A percentile compares a stretch with the other conserved stretches of the same genome.
Conservation (phyloP, 805 yeast genomes). For the Wilhelminamyces savonicus region DNA sequence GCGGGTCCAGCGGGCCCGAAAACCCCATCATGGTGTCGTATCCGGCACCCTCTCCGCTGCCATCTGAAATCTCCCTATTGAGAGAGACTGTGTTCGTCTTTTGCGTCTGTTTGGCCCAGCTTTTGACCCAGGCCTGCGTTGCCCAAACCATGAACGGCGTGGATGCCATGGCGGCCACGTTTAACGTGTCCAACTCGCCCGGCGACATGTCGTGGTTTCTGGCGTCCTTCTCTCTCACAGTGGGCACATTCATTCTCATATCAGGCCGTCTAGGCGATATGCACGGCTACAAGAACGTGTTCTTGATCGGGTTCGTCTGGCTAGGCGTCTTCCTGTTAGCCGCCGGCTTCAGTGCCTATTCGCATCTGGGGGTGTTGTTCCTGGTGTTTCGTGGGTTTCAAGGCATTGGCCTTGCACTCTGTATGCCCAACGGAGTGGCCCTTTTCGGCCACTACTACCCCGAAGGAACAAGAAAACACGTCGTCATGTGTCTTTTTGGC, state of each 20-base stretch:
- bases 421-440: constrained; percentile 30
- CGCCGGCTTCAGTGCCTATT: constrained; percentile 21
- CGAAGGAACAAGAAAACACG: constrained; percentile 10
- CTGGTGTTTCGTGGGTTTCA: constrained; percentile 26
- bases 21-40: too few species aligned
- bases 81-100: constrained; percentile 19
- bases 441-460: constrained; percentile 27
- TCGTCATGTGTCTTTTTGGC: constrained; percentile 23
- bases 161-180: constrained; percentile 13
- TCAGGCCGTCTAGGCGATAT: constrained; percentile 30
- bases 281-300: constrained; percentile 27
- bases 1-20: too few species aligned
- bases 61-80: constrained; percentile 15
- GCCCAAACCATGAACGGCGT: constrained; percentile 21
- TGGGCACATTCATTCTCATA: constrained; percentile 29
- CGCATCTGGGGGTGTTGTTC: constrained; percentile 17
- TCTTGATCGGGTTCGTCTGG: constrained; percentile 18
- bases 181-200: constrained; percentile 15
- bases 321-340: constrained; percentile 16
- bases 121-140: constrained; percentile 24
- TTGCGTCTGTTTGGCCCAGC: constrained; percentile 19
- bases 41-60: too few species aligned
- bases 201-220: constrained; percentile 32
- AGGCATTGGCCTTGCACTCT: constrained; percentile 29
- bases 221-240: constrained; percentile 27